Base-by-base conservation (phyloP, 2,329 filamentous ascomycete species). In the Alternaria sp. region DNA sequence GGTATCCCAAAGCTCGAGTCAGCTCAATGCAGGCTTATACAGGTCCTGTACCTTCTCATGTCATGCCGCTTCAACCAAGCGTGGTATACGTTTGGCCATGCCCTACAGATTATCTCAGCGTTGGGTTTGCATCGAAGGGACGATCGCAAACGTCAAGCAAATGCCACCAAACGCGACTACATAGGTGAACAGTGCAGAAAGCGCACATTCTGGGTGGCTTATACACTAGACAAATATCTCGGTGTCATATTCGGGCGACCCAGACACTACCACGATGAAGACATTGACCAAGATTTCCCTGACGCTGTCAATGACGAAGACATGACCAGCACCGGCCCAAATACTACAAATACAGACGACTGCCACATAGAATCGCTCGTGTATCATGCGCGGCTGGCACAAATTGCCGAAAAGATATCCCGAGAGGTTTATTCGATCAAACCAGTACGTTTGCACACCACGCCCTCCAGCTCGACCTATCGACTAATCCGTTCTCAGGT, bases 261-360 rank as follows among this genome's bases (percentile, higher is more conserved):
- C 23, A 50, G 52, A 10, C 51, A 61, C 47, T 56, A 62, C 21
- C 87, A 88, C 55, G 87, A 90, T 45, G 86, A 89, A 25, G 86
- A 90, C 51, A 87, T 89, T 44, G 87, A 89, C 49, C 87, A 89
- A 61, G 83, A 85, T 3, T 81, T 87, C n/a, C 88, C 88, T 0
- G 82, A 83, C 15, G 68, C 80, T 1, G 81, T 88, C 46, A 86
- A 88, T 58, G 87, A 90, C 61, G 84, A 87, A 40, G 83, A 88
- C 28, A 84, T 90, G 77, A 81, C 84, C 68, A 81, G 9, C 70
- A 81, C 30, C 78, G 85, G 23, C 71, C 81, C 8, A 64, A 68
- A 2, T 61, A 12, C 15, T 5, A 36, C 17, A 19, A 47, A 53
- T 28, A 52, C 65, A 4, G 80, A 81, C 30, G 85, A 87, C 12